Conservation (phyloP, 2,329 filamentous ascomycete species). For the Microdochium nivale region DNA sequence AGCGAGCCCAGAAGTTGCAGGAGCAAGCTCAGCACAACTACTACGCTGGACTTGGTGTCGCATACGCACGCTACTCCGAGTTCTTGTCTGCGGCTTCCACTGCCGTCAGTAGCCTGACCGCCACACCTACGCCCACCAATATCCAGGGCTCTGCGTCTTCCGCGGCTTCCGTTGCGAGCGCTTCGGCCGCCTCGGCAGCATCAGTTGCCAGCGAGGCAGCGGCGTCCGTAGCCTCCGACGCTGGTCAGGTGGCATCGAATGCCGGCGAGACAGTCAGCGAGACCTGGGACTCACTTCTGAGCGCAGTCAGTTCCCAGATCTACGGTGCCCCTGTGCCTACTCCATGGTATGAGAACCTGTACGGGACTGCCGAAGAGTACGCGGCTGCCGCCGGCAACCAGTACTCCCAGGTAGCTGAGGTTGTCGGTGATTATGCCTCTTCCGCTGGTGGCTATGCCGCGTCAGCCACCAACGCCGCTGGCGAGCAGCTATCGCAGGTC, state of each 20-base stretch:
- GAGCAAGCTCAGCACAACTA: slow-evolving; percentile 59
- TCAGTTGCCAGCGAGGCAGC: slow-evolving; percentile 41
- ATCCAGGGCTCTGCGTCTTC: slow-evolving; percentile 38
- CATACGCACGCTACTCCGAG: slow-evolving; percentile 69
- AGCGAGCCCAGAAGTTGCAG: slow-evolving; percentile 46
- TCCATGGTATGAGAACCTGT: slow-evolving; percentile 43
- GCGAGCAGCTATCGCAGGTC: slow-evolving; percentile 11
- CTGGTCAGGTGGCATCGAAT: slow-evolving; percentile 35
- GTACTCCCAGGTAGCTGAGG: background rate
- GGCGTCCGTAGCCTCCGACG: slow-evolving; percentile 32
- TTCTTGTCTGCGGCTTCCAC: slow-evolving; percentile 66
- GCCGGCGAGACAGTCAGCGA: slow-evolving; percentile 29
- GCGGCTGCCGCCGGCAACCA: slow-evolving; percentile 48
- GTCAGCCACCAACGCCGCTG: slow-evolving; percentile 23
- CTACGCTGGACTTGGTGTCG: slow-evolving; percentile 69
- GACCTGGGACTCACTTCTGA: slow-evolving; percentile 56
- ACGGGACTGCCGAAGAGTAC: slow-evolving; percentile 43
- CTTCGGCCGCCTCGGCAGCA: slow-evolving; percentile 32
- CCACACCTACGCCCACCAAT: slow-evolving; percentile 51
- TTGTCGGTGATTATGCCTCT: slow-evolving; percentile 14
- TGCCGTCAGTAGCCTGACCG: slow-evolving; percentile 51
- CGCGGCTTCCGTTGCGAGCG: slow-evolving; percentile 33
- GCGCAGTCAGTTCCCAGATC: slow-evolving; percentile 58
- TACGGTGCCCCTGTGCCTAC: slow-evolving; percentile 58
- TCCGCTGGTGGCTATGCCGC: slow-evolving; percentile 24